Conservation (phyloP, 169 alveolate species). For the Plasmodium inui region DNA sequence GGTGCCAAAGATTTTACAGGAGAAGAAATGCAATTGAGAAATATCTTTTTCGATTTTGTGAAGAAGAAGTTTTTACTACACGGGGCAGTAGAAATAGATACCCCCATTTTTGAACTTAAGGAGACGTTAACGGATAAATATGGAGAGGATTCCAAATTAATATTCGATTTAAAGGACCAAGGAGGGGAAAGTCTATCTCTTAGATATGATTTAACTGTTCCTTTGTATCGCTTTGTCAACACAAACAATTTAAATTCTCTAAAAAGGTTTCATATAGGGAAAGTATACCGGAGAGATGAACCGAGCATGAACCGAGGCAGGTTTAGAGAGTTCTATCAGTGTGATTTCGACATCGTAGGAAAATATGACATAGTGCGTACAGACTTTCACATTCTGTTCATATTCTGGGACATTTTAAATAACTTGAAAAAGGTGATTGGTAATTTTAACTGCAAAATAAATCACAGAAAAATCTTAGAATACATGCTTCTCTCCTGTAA, state of each 20-base stretch:
- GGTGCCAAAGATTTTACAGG: slow-evolving; percentile 96
- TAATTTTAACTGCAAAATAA: slow-evolving; percentile 90
- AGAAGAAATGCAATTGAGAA: slow-evolving; percentile 93
- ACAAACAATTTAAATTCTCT: slow-evolving; percentile 88
- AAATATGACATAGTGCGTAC: slow-evolving; percentile 91
- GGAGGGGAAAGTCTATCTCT: slow-evolving; percentile 98
- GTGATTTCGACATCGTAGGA: slow-evolving; percentile 98
- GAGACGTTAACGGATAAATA: slow-evolving; percentile 96
- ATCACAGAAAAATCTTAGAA: slow-evolving; percentile 94
- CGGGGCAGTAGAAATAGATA: slow-evolving; percentile 98
- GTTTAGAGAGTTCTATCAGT: slow-evolving; percentile 97
- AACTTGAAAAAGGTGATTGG: slow-evolving; percentile 86
- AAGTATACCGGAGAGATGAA: slow-evolving; percentile 98
- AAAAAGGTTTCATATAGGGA: slow-evolving; percentile 96
- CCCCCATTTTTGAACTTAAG: slow-evolving; percentile 97
- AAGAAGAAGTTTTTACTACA: slow-evolving; percentile 91
- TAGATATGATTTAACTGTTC: slow-evolving; percentile 98
- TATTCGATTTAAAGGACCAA: slow-evolving; percentile 96
- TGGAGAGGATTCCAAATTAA: slow-evolving; percentile 97
- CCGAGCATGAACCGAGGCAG: slow-evolving; percentile 97
- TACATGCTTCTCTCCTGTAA: slow-evolving; percentile 92
- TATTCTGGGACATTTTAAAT: slow-evolving; percentile 90
- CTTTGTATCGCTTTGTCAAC: slow-evolving; percentile 96
- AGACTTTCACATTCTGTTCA: slow-evolving; percentile 95
- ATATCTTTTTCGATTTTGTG: slow-evolving; percentile 90